These are phyloP conservation scores for Jasminum sambac DNA, from an alignment of 257 asterid species.

Conservation along the genomic window DNA sequence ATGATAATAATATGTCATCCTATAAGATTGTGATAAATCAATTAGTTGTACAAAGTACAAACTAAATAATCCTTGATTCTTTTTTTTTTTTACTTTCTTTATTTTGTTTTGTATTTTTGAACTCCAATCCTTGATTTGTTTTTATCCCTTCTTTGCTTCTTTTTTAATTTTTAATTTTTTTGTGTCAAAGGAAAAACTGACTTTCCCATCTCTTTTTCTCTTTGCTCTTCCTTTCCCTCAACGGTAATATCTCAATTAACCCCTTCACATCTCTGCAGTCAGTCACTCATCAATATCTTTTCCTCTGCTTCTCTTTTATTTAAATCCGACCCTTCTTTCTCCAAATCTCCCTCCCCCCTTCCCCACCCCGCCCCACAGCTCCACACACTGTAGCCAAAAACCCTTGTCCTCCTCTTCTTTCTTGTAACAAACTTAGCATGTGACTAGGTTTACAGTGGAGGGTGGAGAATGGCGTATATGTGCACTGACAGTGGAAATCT, in stretches of 20 bases:
- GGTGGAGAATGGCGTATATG: conserved; percentile 78
- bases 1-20: too few species aligned
- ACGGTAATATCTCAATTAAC: neutral
- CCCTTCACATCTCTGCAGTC: neutral
- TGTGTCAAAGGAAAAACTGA: too few species aligned
- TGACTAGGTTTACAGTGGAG: neutral
- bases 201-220: too few species aligned
- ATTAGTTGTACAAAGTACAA: too few species aligned
- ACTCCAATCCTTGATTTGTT: too few species aligned
- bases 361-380: too few species aligned
- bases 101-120: too few species aligned
- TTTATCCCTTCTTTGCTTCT: too few species aligned
- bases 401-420: neutral
- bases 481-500: conserved; percentile 97
- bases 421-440: neutral
- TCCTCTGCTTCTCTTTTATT: neutral
- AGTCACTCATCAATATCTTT: neutral
- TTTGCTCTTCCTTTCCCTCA: neutral
- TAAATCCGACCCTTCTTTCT: neutral
- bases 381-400: neutral
- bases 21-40: too few species aligned
- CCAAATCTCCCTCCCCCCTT: neutral
- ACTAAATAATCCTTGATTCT: too few species aligned
- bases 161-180: too few species aligned
- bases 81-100: too few species aligned